Conservation (phyloP, 495 filamentous ascomycete genomes). For the Coniosporium apollinis region DNA sequence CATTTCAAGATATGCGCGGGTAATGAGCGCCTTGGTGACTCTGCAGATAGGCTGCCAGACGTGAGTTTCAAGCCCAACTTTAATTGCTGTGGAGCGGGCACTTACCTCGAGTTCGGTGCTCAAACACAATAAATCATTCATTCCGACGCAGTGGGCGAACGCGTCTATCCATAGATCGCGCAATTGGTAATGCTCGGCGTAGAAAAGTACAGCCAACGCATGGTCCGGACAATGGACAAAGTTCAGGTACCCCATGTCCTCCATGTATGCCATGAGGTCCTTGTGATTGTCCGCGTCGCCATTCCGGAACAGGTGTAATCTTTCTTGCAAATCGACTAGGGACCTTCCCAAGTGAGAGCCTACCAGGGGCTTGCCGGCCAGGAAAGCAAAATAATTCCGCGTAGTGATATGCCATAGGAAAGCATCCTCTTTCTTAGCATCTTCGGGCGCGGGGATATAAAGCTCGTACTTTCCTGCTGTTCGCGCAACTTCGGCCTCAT, state of each 20-base stretch:
- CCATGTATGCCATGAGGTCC: slow-evolving; percentile 38
- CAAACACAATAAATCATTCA: slow-evolving; percentile 36
- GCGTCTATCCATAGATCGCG: slow-evolving; percentile 42
- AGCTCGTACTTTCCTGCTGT: slow-evolving; percentile 30
- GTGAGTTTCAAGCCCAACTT: too few relatives aligned
- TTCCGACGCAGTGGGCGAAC: slow-evolving; percentile 51
- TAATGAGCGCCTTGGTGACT: slow-evolving; percentile 40
- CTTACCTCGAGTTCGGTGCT: slow-evolving; percentile 40
- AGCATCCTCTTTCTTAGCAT: slow-evolving; percentile 29
- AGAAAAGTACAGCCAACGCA: slow-evolving; percentile 39
- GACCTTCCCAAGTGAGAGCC: slow-evolving; percentile 39
- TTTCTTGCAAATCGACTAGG: slow-evolving; percentile 38
- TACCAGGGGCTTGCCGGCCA: slow-evolving; percentile 42
- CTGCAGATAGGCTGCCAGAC: slow-evolving; percentile 34
- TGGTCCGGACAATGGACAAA: slow-evolving; percentile 41
- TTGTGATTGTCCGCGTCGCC: slow-evolving; percentile 29
- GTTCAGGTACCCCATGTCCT: slow-evolving; percentile 43
- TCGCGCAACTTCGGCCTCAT: too few relatives aligned
- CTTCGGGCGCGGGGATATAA: slow-evolving; percentile 42
- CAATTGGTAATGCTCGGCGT: slow-evolving; percentile 42
- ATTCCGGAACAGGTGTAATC: slow-evolving; percentile 38
- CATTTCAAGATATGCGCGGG: slow-evolving; percentile 43
- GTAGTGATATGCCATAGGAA: slow-evolving; percentile 43
- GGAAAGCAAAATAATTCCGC: slow-evolving; percentile 53
- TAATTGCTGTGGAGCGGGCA: slow-evolving; percentile 1